Conservation (phyloP, 208 protist genomes). For the Crithidia acanthocephali region DNA sequence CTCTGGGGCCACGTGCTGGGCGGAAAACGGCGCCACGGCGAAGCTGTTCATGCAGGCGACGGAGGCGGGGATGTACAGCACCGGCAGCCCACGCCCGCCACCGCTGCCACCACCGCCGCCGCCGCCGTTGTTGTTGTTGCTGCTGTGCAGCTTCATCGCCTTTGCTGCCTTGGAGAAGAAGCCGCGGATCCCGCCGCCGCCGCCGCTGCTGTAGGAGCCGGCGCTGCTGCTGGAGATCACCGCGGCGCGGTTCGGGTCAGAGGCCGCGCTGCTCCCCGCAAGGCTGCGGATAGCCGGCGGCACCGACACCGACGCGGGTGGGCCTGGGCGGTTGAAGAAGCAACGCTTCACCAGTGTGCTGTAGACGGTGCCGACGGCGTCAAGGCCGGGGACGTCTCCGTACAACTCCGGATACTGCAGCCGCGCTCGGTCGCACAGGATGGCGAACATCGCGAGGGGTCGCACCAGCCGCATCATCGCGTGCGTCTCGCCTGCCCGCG, state of each 20-base stretch:
- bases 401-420: slow-evolving; percentile 59
- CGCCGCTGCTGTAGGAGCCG: slow-evolving; percentile 10
- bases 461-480: slow-evolving; percentile 11
- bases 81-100: slow-evolving; percentile 20
- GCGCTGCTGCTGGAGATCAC: slow-evolving; percentile 15
- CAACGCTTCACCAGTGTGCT: slow-evolving; percentile 17
- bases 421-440: slow-evolving; percentile 23
- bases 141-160: slow-evolving; percentile 39
- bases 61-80: slow-evolving; percentile 32
- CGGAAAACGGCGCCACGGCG: slow-evolving; percentile 13
- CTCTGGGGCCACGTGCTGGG: slow-evolving; percentile 4
- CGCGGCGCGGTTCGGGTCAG: slow-evolving; percentile 1
- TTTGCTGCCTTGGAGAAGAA: slow-evolving; percentile 75
- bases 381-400: slow-evolving; percentile 30
- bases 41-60: slow-evolving; percentile 28
- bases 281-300: slow-evolving; percentile 16
- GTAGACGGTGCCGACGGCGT: slow-evolving; percentile 27
- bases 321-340: slow-evolving; percentile 12
- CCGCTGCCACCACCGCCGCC: slow-evolving; percentile 8
- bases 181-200: slow-evolving; percentile 31
- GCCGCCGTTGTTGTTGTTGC: slow-evolving; percentile 9
- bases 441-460: slow-evolving; percentile 16
- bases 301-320: background rate
- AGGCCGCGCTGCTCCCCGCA: slow-evolving; percentile 13
- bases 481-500: background rate